These are phyloP conservation scores for Aspergillus ustus DNA, from an alignment of 2,329 filamentous ascomycete genomes.

Conservation along the genomic window DNA sequence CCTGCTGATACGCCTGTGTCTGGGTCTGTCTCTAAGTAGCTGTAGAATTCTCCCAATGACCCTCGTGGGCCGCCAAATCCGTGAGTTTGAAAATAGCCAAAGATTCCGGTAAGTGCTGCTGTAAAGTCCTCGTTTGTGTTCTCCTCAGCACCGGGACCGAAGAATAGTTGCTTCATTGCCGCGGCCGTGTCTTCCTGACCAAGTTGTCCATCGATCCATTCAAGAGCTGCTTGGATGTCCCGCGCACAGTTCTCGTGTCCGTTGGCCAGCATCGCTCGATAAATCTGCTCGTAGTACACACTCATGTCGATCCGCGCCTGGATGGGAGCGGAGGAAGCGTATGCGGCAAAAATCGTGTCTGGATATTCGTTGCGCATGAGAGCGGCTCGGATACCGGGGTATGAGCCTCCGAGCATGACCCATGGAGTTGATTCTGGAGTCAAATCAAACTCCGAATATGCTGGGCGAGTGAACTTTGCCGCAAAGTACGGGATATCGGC, in stretches of 20 bases:
- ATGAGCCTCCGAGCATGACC: slow-evolving; percentile 54
- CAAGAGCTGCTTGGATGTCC: slow-evolving; percentile 54
- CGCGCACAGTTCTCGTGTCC: slow-evolving; percentile 56
- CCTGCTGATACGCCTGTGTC: slow-evolving; percentile 41
- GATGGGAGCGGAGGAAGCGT: slow-evolving; percentile 49
- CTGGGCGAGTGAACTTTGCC: slow-evolving; percentile 41
- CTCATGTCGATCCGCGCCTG: slow-evolving; percentile 56
- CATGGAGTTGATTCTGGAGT: slow-evolving; percentile 49
- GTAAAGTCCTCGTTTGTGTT: slow-evolving; percentile 56
- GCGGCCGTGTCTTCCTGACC: slow-evolving; percentile 40
- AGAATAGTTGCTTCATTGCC: slow-evolving; percentile 53
- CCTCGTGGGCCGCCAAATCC: slow-evolving; percentile 45
- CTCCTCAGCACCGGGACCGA: slow-evolving; percentile 51
- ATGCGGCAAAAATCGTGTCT: slow-evolving; percentile 47
- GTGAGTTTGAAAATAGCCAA: slow-evolving; percentile 50
- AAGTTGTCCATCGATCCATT: slow-evolving; percentile 55
- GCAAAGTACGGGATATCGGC: slow-evolving; percentile 53
- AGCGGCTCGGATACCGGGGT: slow-evolving; percentile 50
- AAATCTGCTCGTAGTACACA: slow-evolving; percentile 57
- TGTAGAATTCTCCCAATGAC: slow-evolving; percentile 50
- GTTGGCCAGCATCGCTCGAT: slow-evolving; percentile 53
- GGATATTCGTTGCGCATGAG: slow-evolving; percentile 50
- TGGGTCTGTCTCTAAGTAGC: slow-evolving; percentile 52
- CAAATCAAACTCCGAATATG: slow-evolving; percentile 39
- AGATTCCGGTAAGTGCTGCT: slow-evolving; percentile 46